These are phyloP conservation scores for Lepidium africanum DNA, from an alignment of 345 rosid genomes.

Conservation along the genomic window DNA sequence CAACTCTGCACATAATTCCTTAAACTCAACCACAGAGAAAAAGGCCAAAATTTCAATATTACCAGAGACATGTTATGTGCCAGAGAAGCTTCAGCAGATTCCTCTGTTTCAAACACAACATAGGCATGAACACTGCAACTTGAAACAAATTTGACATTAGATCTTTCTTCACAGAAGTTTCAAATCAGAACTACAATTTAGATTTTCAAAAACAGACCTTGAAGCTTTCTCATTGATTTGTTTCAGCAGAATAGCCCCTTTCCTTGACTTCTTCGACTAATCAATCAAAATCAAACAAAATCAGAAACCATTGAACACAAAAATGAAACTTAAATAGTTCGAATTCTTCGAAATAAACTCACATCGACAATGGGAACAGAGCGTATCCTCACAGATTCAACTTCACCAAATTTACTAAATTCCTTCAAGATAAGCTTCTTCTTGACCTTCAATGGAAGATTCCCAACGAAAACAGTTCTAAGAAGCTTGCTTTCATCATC, in stretches of 20 bases:
- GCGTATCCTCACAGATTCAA: slow-evolving; percentile 87
- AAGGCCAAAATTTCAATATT: not conserved
- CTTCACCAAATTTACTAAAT: slow-evolving; percentile 69
- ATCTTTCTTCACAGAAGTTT: not conserved
- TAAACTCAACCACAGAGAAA: not conserved
- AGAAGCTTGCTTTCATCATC: slow-evolving; percentile 84
- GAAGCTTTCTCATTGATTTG: slow-evolving; percentile 73
- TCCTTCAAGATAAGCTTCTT: slow-evolving; percentile 67
- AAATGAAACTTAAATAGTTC: not conserved
- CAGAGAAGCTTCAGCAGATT: slow-evolving; percentile 77
- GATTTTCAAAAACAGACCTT: slow-evolving; percentile 40
- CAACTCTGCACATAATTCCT: not conserved
- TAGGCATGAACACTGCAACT: slow-evolving; percentile 85
- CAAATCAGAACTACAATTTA: not conserved
- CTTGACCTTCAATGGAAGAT: slow-evolving; percentile 75
- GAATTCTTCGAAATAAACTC: slow-evolving; percentile 26
- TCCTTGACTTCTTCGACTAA: slow-evolving; percentile 81
- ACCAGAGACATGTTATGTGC: slow-evolving; percentile 91
- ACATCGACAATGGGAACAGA: slow-evolving; percentile 83
- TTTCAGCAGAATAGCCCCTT: slow-evolving; percentile 67
- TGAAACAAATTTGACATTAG: slow-evolving; percentile 4
- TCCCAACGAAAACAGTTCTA: slow-evolving; percentile 94
- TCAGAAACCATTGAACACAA: not conserved
- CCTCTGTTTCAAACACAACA: slow-evolving; percentile 72
- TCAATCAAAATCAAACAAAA: slow-evolving; percentile 10